Evolutionary conservation across 1,284 basidiomycete genomes (phyloP), one percentile per base, ranked within the genome.

Genomic region (Uromyces viciae-fabae): DNA sequence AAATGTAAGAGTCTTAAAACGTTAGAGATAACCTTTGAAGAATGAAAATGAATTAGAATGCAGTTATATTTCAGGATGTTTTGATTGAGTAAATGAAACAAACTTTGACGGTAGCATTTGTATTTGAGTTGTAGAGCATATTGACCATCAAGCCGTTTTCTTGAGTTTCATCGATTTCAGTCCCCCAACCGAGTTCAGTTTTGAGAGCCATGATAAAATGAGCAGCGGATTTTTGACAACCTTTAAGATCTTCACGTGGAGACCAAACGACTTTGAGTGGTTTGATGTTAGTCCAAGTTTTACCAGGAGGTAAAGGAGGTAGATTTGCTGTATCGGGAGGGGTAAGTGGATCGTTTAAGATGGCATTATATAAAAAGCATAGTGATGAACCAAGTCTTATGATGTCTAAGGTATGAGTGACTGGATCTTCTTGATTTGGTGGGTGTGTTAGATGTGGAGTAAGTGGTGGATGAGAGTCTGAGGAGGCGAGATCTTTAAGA

Each of bases 91-190:
- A 79, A 42, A 68, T 49, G 69, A 49, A 14, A 83, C 90, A 83
- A 79, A 95, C 95, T 90, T 95, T 96, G 84, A 98, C 95, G 83
- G 98, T 89, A 15, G 95, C 95, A 83, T 98, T 95, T 14, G 94
- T 96, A 54, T 93, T 93, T 84, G 93, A 92, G 68, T 93, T 91
- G 86, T 94, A 93, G 88, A 90, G 86, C 84, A 89, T 88, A 79
- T 92, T 93, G 75, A 98, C 88, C 8, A 88, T 88, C 43, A 88
- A 85, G 75, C 89, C 88, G 46, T 87, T 86, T 43, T 85, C 85
- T 36, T 83, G 82, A 33, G 22, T 58, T 22, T 85, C 82, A 43
- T 85, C 84, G 66, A 78, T 78, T 56, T 78, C 76, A n/a, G 76
- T 78, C 2, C 76, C 76, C 85, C 86, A 88, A 81, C 88, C 88